Base-by-base conservation (phyloP, 805 yeast species). In the Nakazawaea anatomiae region DNA sequence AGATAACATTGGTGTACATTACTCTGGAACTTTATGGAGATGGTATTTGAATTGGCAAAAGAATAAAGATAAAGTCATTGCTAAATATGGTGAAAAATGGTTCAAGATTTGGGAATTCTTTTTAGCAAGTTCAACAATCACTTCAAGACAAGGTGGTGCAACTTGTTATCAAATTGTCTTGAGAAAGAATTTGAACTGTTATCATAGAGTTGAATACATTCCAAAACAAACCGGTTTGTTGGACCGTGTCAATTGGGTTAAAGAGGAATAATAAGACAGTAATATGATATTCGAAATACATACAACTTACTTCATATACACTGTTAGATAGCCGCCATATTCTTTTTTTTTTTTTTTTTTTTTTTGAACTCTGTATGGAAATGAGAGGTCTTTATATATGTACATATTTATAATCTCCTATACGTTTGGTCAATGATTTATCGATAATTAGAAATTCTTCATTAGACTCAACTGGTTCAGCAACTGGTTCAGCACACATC, bases 41-140 rank as follows among this genome's bases (percentile, higher is more conserved):
- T 89, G 97, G 97, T 90, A 90, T 80, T 74, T 92, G 69, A 89
- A 89, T 81, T 89, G 97, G 97, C 65, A 87, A 63, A 83, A 84
- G 54, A 89, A 89, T 80, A 80, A 79, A 71, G 91, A 87, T 47
- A 74, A 80, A 65, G 89, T 80, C 55, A 74, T 83, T 54, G 77
- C 79, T 73, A 88, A 87, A 73, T 89, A 89, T 63, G 97, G 97
- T 61, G 69, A 78, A 59, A 85, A 84, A 73, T 89, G 96, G 96
- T 90, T 75, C 74, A 83, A 94, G 70, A 89, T 89, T 69, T 89
- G 96, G 96, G 95, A 88, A 72, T 89, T 70, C 76, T 89, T 89
- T 75, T 80, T 89, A 63, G 88, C 95, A 56, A 79, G 77, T 44
- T 87, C 96, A 14, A 81, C 87, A 50, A 86, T 89, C 63, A 83